A percentile compares a stretch with the other conserved stretches of the same genome.
These are phyloP conservation scores for Astragalus glycyphyllos DNA, from an alignment of 306 rosid genomes.

Conservation along the genomic window DNA sequence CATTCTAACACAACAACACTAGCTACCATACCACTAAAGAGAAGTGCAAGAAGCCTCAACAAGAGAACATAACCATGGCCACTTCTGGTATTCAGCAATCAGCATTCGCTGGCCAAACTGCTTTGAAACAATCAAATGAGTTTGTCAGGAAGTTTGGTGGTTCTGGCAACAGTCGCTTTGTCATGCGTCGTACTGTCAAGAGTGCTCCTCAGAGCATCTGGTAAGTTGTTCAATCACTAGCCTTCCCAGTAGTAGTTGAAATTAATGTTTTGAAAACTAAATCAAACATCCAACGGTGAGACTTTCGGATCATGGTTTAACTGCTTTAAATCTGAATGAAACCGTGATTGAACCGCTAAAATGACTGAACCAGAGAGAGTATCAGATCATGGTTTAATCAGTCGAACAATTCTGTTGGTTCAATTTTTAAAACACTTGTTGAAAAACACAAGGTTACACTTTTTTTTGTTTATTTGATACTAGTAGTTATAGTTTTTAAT, in stretches of 20 bases:
- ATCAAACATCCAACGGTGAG: too few relatives aligned
- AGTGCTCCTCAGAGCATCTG: slow-evolving; percentile 94
- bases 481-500: slow-evolving; percentile 2
- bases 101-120: slow-evolving; percentile 82
- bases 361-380: too few relatives aligned
- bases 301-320: too few relatives aligned
- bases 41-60: slow-evolving; percentile 36
- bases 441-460: neutral
- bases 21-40: slow-evolving; percentile 13
- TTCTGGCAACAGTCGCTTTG: slow-evolving; percentile 62
- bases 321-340: too few relatives aligned
- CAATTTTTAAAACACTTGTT: neutral
- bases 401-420: too few relatives aligned
- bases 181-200: slow-evolving; percentile 87
- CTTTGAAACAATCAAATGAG: slow-evolving; percentile 81
- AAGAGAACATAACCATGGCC: slow-evolving; percentile 58
- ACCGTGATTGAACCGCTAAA: too few relatives aligned
- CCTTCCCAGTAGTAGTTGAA: neutral
- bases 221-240: slow-evolving; percentile 46
- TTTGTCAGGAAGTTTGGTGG: slow-evolving; percentile 70
- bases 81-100: slow-evolving; percentile 84
- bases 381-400: too few relatives aligned
- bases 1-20: slow-evolving; percentile 26
- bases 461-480: too few relatives aligned
- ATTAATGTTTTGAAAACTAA: too few relatives aligned